Evolutionary conservation across 495 filamentous ascomycete genomes (phyloP), one percentile per base, ranked within the genome.

Genomic region (Podospora pseudocomata): DNA sequence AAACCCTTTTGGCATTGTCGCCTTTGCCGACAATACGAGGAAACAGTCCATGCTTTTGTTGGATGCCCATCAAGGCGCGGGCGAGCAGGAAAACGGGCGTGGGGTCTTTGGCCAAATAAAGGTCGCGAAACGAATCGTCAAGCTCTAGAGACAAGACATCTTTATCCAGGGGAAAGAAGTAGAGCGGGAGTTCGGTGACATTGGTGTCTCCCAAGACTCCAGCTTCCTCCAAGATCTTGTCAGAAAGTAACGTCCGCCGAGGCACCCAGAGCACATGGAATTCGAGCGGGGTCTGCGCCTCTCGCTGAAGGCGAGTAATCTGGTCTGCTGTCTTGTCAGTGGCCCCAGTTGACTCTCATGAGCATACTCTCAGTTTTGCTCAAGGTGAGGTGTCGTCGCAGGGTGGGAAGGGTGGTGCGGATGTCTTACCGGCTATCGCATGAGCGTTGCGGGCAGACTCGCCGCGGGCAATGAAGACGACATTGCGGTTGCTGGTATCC

Each of bases 1-100:
- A 92, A 0, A 99, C 85, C 49, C 89, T 87, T 68, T 93, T 91
- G 20, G 93, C 94, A 80, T 96, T 89, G 75, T 98, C 93, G 20
- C 96, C 96, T 80, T 99, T 99, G 55, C 96, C 96, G 56, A 96
- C 89, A 71, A 99, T 96, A 7, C 94, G 88, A 44, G 96, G 95
- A 73, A 98, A 98, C 60, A 98, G 88, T 6, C 96, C 96, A 78
- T 97, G 89, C 68, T 89, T 88, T 75, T 92, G 89, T 77, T 99
- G 96, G 65, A 97, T 88, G 26, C 86, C 88, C 96, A 99, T 98
- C 65, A 99, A 83, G n/a, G 96, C 94, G 75, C 90, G 90, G 58
- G 96, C 92, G 64, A 94, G 85, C 26, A 95, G 85, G 74, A 94
- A 97, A 32, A 93, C 89, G 28, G 91, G 88, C 2, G 93, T 96